phyloP scores from a whole-genome alignment of 495 filamentous ascomycete species.

The Chlorociboria aeruginascens region DNA sequence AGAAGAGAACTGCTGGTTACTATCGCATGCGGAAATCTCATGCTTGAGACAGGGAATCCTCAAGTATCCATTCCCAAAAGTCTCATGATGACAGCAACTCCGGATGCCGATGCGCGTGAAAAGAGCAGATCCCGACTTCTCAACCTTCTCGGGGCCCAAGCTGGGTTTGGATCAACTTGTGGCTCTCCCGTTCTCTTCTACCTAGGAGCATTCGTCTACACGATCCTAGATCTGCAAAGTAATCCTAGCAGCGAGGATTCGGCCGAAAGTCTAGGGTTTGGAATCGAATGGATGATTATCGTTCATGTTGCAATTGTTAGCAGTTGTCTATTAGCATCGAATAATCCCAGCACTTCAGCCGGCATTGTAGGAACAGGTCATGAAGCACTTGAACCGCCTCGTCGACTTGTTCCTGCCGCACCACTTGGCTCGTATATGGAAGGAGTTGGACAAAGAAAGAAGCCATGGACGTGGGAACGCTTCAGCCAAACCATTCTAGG shows the following conservation, averaged over 20 bases:
- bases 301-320: constrained; percentile 20
- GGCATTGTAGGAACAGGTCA: constrained; percentile 11
- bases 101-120: neutral
- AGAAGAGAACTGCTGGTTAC: constrained; percentile 8
- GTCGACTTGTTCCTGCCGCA: too few relatives aligned
- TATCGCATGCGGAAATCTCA: constrained; percentile 6
- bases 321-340: constrained; percentile 20
- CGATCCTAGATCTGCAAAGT: constrained; percentile 24
- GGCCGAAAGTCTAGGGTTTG: constrained; percentile 11
- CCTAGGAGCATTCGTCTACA: constrained; percentile 32
- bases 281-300: constrained; percentile 16
- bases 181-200: constrained; percentile 37
- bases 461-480: constrained; percentile 1
- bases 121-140: constrained; percentile 5
- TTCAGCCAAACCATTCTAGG: constrained; percentile 4
- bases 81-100: neutral
- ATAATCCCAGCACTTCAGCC: constrained; percentile 18
- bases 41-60: neutral
- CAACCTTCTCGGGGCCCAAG: constrained; percentile 7
- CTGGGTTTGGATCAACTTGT: constrained; percentile 31
- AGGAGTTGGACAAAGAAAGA: too few relatives aligned
- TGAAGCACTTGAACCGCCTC: constrained; percentile 4
- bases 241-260: constrained; percentile 29
- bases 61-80: neutral
- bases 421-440: too few relatives aligned